Percentiles rank a stretch among this genome's conserved stretches.
Conservation (phyloP, 129 eudicot genomes). For the Escallonia rubra region DNA sequence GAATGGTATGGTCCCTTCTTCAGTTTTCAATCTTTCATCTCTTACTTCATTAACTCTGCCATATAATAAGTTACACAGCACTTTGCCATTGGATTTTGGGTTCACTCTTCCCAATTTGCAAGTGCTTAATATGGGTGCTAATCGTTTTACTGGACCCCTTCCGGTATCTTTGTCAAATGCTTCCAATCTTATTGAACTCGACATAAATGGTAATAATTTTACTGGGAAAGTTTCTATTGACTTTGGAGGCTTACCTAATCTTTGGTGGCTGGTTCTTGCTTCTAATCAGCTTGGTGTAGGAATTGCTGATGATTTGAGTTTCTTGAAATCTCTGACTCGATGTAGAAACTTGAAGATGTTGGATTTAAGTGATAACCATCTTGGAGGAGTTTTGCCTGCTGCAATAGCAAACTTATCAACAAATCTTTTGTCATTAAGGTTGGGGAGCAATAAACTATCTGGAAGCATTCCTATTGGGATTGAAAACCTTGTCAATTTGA, state of each 20-base stretch:
- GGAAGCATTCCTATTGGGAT: constrained; percentile 16
- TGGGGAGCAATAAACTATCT: constrained; percentile 10
- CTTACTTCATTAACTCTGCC: background rate
- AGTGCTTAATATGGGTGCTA: background rate
- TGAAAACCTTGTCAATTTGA: constrained; percentile 19
- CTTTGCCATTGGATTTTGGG: constrained; percentile 12
- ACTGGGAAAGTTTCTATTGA: constrained; percentile 14
- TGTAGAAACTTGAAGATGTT: constrained; percentile 15
- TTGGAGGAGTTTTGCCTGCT: constrained; percentile 20
- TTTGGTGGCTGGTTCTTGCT: constrained; percentile 6
- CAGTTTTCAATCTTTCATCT: constrained; percentile 13
- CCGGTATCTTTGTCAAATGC: constrained; percentile 19
- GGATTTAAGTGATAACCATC: constrained; percentile 11
- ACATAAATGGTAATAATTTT: constrained; percentile 7
- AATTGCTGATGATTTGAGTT: constrained; percentile 12
- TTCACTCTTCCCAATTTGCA: constrained; percentile 9
- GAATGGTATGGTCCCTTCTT: constrained; percentile 19
- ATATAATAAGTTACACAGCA: constrained; percentile 12
- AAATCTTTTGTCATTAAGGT: constrained; percentile 6
- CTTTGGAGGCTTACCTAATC: constrained; percentile 12
- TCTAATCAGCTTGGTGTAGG: constrained; percentile 9
- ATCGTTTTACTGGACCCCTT: constrained; percentile 9
- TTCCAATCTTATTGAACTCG: constrained; percentile 13
- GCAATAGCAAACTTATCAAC: constrained; percentile 13
- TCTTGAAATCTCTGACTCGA: constrained; percentile 13